phyloP scores from a whole-genome alignment of 768 basidiomycete species.

The Pleurotus eryngii region DNA sequence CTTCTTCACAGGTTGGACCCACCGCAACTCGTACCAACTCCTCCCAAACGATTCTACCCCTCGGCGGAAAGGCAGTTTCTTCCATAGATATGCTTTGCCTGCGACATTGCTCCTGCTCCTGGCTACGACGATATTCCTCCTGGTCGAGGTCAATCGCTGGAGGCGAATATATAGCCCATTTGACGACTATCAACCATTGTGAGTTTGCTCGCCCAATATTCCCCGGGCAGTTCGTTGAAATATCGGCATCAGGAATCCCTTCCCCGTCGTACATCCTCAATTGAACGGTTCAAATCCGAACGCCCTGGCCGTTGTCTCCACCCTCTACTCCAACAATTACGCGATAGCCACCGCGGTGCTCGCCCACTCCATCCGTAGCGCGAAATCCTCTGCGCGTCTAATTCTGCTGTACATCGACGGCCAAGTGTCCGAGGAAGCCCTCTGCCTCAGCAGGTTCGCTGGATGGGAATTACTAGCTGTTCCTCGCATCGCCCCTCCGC shows the following conservation, averaged over 20 bases:
- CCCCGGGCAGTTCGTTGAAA: not conserved
- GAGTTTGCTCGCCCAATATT: not conserved
- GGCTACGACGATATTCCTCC: no score
- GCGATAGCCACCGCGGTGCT: constrained; percentile 25
- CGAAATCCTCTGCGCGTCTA: constrained; percentile 22
- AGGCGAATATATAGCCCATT: constrained; percentile 17
- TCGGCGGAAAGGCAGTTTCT: no score
- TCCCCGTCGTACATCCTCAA: constrained; percentile 11
- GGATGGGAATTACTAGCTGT: constrained; percentile 38
- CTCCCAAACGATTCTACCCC: no score
- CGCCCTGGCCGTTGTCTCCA: constrained; percentile 22
- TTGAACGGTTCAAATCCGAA: not conserved
- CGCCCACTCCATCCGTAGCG: constrained; percentile 20
- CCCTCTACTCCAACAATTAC: constrained; percentile 26
- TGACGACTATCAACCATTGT: constrained; percentile 24
- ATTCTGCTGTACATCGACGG: constrained; percentile 26
- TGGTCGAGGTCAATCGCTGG: no score
- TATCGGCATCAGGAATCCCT: constrained; percentile 9
- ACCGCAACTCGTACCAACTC: no score
- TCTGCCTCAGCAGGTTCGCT: constrained; percentile 34
- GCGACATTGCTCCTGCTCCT: no score
- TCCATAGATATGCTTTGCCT: no score
- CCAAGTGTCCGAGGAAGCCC: constrained; percentile 32
- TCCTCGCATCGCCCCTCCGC: constrained; percentile 34
- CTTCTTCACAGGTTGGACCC: no score